Evolutionary conservation across 352 stramenopile genomes (phyloP), one percentile per base, ranked within the genome.

Genomic region (Phytophthora sojae): DNA sequence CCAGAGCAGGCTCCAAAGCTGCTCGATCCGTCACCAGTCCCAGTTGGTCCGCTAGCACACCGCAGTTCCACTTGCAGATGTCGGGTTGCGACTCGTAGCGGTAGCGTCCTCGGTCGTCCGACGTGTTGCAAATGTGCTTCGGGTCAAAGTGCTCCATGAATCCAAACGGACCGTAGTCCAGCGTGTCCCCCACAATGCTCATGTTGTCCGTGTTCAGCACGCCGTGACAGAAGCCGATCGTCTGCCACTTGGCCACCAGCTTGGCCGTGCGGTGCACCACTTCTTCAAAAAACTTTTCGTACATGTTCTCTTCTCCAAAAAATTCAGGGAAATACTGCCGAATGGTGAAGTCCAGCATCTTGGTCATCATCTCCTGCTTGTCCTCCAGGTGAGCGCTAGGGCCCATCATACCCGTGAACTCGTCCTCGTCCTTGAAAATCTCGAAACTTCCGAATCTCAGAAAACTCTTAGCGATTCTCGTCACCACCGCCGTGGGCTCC

Each of bases 361-460:
- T 76, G 7, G 57, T 73, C 80, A 95, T 80, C 71, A 93, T 88
- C 3, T 82, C 77, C 23, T 76, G 47, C 58, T 96, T 95, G 58
- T 90, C 76, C 2, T 81, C 73, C 32, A 94, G 49, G n/a, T 83
- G 57, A 0, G 86, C 83, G 64, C 89, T 96, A 1, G 92, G 90
- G 0, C 92, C 92, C 4, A 70, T 60, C 21, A 89, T 77, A 0
- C 83, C 89, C 9, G 89, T 94, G 23, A 77, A 57, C 2, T 76
- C 30, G 57, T 97, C 90, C 44, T 76, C 78, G 9, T 80, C 67
- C 63, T 97, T 98, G 79, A 98, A 99, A 64, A 99, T 90, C 80
- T 99, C 97, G 54, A 99, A 97, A 70, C 95, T 97, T 23, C 97
- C 97, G 67, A 99, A 97, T 45, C 97, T 85, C 6, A 99, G 67